Base-by-base conservation (phyloP, 2,329 filamentous ascomycete genomes). In the Chaetomium olivaceum region DNA sequence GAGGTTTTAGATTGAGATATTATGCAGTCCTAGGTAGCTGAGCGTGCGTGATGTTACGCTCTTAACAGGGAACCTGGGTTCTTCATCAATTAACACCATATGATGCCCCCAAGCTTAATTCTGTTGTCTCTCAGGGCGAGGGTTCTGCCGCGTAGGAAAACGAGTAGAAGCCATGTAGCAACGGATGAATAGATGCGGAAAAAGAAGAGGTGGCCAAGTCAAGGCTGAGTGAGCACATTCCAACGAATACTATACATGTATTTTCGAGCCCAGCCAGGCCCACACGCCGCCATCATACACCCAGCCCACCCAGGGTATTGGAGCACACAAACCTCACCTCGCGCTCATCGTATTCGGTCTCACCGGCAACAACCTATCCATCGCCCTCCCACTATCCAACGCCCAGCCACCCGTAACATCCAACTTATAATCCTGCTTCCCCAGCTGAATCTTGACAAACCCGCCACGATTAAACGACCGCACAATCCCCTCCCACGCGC, bases 321-420 rank as follows among this genome's bases (percentile, higher is more conserved):
- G 27, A 31, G 11, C 29, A 27, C 8, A 4, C 23, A 12, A n/a
- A n/a, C 16, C 56, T 27, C 39, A 27, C 29, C 61, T 58, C 9
- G 25, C 33, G 50, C 59, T 21, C 62, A 65, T 33, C 11, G 66
- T 46, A 33, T 68, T 63, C 51, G 68, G 64, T 70, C 76, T 73
- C 29, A 80, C 72, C 64, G 69, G 73, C 67, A 85, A 80, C 48
- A 89, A 72, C 68, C 83, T 80, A 75, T 89, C 87, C 61, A 89
- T 73, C 3, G 84, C 84, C 62, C 79, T 80, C 52, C 88, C 88
- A 4, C 83, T 79, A 50, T 89, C 87, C 58, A 88, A 78, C 25
- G 83, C 83, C 78, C 85, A 87, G 0, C 84, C 86, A 48, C 81
- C 80, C 2, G 78, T 79, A 19, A 87, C 78, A 70, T 89, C 87